Base-by-base conservation (phyloP, 179 eudicot species). In the Sideroxylon spinosum region DNA sequence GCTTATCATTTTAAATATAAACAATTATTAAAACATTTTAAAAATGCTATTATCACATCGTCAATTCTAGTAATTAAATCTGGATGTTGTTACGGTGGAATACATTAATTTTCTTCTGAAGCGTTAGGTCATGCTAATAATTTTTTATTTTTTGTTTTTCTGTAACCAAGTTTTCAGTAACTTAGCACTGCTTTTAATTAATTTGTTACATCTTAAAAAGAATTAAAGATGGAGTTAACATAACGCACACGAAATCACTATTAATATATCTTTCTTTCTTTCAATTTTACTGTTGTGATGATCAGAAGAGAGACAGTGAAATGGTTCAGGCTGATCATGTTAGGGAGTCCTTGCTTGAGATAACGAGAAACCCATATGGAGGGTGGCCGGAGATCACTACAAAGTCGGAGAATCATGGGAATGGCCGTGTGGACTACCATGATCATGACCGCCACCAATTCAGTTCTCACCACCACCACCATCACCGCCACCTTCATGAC, bases 341-440 rank as follows among this genome's bases (percentile, higher is more conserved):
- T 14, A 95, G 93, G 76, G 95, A 95, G 52, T 91, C 98, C 0
- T 72, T 95, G 82, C 86, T 91, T 0, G 91, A 95, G 83, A 87
- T 92, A 71, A 95, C 97, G 6, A 80, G 97, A 67, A 87, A 84
- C 46, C 91, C 91, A 73, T 73, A 78, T 0, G 84, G 81, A 37
- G 85, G 80, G 25, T 94, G 98, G 94, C 79, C 87, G 1, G 86
- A 82, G 22, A 78, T 85, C 78, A 78, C 79, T 16, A 81, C 62
- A 55, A 83, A 80, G 28, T 59, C 86, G 29, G 84, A 82, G 59
- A 84, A 81, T 71, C 80, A 64, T 23, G 63, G 50, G 23, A 84
- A 87, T 23, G 78, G 62, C 44, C 77, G 49, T 61, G 37, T 46
- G 16, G 16, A 12, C 25, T 25, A 20, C 28, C 84, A 77, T 14